Evolutionary conservation across 1,284 basidiomycete species (phyloP), one percentile per base, ranked within the genome.

Genomic region (Ustilago loliicola): DNA sequence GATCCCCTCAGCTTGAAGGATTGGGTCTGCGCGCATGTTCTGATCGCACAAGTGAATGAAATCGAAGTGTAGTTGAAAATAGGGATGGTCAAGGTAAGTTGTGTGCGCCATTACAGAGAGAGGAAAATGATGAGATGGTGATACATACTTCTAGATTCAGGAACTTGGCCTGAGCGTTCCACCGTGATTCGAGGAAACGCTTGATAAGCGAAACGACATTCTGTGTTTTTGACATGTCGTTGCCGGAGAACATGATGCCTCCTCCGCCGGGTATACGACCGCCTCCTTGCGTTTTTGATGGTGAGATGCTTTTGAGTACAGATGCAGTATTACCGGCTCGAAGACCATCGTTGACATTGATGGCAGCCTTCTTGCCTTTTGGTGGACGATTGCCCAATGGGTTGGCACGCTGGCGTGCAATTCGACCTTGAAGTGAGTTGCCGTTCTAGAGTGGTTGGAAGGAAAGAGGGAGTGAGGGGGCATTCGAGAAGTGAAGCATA

Each of bases 11-110:
- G 90, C 91, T 83, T 89, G 90, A 66, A 95, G 87, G 52, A 91
- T 87, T 47, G 91, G 90, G 83, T 96, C 94, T 34, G 92, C 90
- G 55, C 89, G 87, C 89, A 95, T 90, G 60, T 87, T 86, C 89
- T 90, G 70, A 48, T 38, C 32, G 42, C n/a, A 45, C 5, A 45
- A 45, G n/a, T 21, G 42, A 21, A 1, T 17, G 19, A 21, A 56
- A 40, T 29, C 29, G 21, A 21, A 30, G 15, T 23, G 51, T 13
- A 21, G 38, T 27, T 21, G 56, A 38, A n/a, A 29, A 9, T 7
- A 21, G 21, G 25, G 30, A 15, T 7, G 19, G 19, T 17, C 38
- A 34, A 19, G 25, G 27, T 65, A 47, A 56, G 56, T 45, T 29
- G 2, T 9, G 3, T 32, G 53, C 30, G 19, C 27, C 15, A 17